Evolutionary conservation across 306 rosid species (phyloP).

Genomic region (Astragalus glycyphyllos): DNA sequence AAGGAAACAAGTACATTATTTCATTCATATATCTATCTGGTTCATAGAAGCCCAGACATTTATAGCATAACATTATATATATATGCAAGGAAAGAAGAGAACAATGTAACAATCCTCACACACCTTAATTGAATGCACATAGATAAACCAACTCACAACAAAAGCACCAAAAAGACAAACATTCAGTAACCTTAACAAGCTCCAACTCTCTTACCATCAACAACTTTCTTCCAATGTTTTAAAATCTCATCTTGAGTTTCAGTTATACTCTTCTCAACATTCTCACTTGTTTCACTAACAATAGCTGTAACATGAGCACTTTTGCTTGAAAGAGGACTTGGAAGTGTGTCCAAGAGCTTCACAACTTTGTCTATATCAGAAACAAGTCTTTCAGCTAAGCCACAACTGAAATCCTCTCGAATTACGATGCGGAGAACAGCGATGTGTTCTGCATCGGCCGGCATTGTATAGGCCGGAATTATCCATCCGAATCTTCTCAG

Average conservation of each 20-base stretch:
- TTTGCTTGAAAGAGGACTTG: conserved; percentile 40
- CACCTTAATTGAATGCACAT: conserved; percentile 1
- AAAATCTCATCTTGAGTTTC: conserved; percentile 53
- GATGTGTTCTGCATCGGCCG: conserved; percentile 65
- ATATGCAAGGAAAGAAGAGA: background rate
- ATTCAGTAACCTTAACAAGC: conserved; percentile 55
- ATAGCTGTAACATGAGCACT: conserved; percentile 55
- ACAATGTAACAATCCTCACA: conserved; percentile 12
- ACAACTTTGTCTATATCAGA: conserved; percentile 71
- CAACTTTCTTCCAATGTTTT: conserved; percentile 61
- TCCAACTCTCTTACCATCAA: conserved; percentile 63
- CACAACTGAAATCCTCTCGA: conserved; percentile 85
- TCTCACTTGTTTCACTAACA: conserved; percentile 47
- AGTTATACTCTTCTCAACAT: conserved; percentile 47
- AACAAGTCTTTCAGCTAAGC: conserved; percentile 76
- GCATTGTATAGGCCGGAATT: conserved; percentile 95
- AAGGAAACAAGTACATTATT: background rate
- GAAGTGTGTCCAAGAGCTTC: conserved; percentile 58
- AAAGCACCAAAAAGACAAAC: conserved; percentile 16
- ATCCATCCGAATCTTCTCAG: conserved; percentile 80
- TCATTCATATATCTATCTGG: background rate
- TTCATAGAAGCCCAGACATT: background rate
- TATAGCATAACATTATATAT: background rate
- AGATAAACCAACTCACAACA: conserved; percentile 21
- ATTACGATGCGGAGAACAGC: conserved; percentile 85